These are phyloP conservation scores for Tolypocladium guangdongense DNA, from an alignment of 2,329 filamentous ascomycete species.

Conservation along the genomic window DNA sequence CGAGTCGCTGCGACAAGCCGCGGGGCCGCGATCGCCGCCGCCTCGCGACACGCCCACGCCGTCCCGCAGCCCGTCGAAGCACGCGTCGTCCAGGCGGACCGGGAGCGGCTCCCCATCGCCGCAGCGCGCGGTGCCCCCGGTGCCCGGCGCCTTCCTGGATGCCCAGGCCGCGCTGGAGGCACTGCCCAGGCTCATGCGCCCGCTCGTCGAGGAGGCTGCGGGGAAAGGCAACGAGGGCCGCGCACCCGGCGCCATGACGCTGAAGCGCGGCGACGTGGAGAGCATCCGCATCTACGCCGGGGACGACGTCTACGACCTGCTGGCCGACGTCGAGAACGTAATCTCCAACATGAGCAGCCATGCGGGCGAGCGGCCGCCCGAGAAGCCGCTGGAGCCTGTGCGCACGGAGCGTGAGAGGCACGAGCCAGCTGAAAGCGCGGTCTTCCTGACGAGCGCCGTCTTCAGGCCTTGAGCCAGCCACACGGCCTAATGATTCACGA, in stretches of 20 bases:
- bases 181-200: no score
- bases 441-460: slow-evolving; percentile 39
- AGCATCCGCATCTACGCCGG: slow-evolving; percentile 60
- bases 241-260: slow-evolving; percentile 9
- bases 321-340: slow-evolving; percentile 52
- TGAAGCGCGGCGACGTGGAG: slow-evolving; percentile 37
- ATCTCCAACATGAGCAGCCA: slow-evolving; percentile 24
- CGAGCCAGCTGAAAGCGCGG: slow-evolving; percentile 16
- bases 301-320: slow-evolving; percentile 53
- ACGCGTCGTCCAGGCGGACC: slow-evolving; percentile 16
- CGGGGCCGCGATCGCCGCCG: slow-evolving; percentile 26
- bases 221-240: slow-evolving; percentile 15
- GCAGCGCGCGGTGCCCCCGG: slow-evolving; percentile 39
- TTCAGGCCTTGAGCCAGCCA: slow-evolving; percentile 28
- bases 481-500: neutral
- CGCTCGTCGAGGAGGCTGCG: slow-evolving; percentile 31
- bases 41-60: slow-evolving; percentile 41
- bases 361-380: slow-evolving; percentile 3
- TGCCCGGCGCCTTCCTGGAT: slow-evolving; percentile 46
- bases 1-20: slow-evolving; percentile 30
- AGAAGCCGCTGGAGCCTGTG: slow-evolving; percentile 8
- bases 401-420: slow-evolving; percentile 34
- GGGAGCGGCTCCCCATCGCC: slow-evolving; percentile 34
- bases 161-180: no score
- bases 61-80: slow-evolving; percentile 6